These are phyloP conservation scores for Allium sativum DNA, from an alignment of 106 monocot genomes.

Conservation along the genomic window DNA sequence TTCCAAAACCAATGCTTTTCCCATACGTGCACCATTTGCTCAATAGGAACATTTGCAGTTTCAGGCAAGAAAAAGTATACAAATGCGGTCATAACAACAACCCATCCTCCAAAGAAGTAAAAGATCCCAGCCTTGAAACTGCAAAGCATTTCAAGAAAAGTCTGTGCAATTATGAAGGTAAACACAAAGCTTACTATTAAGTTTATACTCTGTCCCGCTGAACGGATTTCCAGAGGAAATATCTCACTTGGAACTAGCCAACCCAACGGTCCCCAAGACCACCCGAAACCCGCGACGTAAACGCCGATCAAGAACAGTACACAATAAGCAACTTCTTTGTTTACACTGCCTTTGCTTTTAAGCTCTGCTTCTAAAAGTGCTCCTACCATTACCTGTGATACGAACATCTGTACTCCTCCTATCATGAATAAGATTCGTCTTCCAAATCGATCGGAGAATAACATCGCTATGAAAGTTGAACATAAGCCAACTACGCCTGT, in stretches of 20 bases:
- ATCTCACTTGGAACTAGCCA: conserved; percentile 28
- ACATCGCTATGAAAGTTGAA: conserved; percentile 10
- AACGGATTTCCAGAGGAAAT: conserved; percentile 24
- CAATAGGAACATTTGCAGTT: conserved; percentile 18
- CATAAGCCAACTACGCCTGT: conserved; percentile 19
- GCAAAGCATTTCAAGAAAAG: conserved; percentile 19
- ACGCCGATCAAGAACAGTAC: conserved; percentile 15
- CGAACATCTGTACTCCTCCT: conserved; percentile 23
- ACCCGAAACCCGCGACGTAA: conserved; percentile 22
- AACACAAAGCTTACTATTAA: conserved; percentile 15
- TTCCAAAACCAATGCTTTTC: conserved; percentile 32
- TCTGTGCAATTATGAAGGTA: conserved; percentile 19
- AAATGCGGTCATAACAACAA: conserved; percentile 19
- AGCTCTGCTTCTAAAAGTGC: conserved; percentile 12
- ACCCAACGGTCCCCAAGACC: conserved; percentile 31
- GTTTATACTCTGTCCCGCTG: conserved; percentile 19
- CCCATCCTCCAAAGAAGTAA: conserved; percentile 31
- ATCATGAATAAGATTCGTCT: conserved; percentile 18
- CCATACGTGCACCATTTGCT: conserved; percentile 19
- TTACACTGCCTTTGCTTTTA: conserved; percentile 11
- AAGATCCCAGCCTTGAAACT: conserved; percentile 18
- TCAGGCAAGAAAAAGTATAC: conserved; percentile 20
- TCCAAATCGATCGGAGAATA: conserved; percentile 12
- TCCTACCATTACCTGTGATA: conserved; percentile 9
- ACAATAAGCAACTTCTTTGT: not conserved